Base-by-base conservation (phyloP, 352 stramenopile genomes). In the Globisporangium middletonii region DNA sequence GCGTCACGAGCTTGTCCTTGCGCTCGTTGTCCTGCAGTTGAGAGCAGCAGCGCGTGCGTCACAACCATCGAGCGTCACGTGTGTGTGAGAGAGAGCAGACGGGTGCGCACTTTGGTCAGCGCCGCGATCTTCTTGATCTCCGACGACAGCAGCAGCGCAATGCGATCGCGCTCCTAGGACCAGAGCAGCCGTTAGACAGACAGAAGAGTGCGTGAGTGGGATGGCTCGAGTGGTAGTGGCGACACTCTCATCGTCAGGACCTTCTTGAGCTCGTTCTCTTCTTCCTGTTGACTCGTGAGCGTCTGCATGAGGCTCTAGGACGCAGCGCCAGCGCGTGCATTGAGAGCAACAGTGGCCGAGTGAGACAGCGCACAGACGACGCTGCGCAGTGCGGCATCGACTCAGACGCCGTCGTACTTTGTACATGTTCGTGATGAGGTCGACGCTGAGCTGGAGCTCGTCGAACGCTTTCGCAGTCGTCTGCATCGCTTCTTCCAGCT, bases 391-490 rank as follows among this genome's bases (percentile, higher is more conserved):
- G 19, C 23, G 11, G 27, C 11, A 30, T 23, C 43, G 6, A 27
- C 43, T 16, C 5, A 16, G 44, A 27, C n/a, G 13, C 12, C 3
- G 13, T 12, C 51, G 18, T 33, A 83, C 74, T 62, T 94, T 94
- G 75, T 94, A 94, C 81, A 94, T 92, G 57, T 88, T 94, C 8
- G 81, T 88, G 71, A 92, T 85, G 9, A 94, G 65, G 38, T 92
- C 83, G 13, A 94, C 83, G 59, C 86, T 94, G 19, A 94, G 65
- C 57, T 89, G 86, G 6, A 94, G 76, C 62, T 83, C 79, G 27
- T 89, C 77, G 30, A 91, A 82, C 11, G 83, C 73, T 54, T 80
- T 83, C 18, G 58, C 60, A 18, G 72, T 88, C 2, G 57, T 75
- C 42, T 87, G 45, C 46, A 88, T 70, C 16, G 65, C 60, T 44